These are phyloP conservation scores for Marchantia polymorpha DNA, from an alignment of 225 moss, liverwort and hornwort species.

Conservation along the genomic window DNA sequence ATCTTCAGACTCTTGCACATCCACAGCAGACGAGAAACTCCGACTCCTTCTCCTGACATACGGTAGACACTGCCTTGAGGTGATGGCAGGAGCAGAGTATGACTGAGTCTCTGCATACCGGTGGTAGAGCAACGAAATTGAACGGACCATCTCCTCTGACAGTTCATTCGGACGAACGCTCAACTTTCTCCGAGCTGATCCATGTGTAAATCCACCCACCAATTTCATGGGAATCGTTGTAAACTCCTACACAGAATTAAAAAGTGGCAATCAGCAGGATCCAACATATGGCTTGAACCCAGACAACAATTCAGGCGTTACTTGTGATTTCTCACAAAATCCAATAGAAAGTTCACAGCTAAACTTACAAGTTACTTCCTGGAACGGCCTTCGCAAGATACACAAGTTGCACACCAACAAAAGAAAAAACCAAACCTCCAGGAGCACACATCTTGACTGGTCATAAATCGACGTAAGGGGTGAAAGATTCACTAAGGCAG, in stretches of 20 bases:
- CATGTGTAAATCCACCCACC: background rate
- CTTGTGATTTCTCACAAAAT: background rate
- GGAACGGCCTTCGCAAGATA: background rate
- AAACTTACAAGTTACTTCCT: background rate
- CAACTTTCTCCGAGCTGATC: slow-evolving; percentile 37
- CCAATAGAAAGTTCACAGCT: background rate
- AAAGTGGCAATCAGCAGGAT: background rate
- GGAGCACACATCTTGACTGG: background rate
- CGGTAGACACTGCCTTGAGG: slow-evolving; percentile 23
- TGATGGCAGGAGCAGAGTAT: slow-evolving; percentile 15
- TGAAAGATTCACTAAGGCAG: background rate
- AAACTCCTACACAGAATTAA: slow-evolving; percentile 27
- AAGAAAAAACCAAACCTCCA: background rate
- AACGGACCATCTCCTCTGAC: slow-evolving; percentile 84
- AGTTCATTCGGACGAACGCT: slow-evolving; percentile 62
- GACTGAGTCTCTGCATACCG: slow-evolving; percentile 44
- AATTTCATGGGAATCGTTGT: slow-evolving; percentile 7
- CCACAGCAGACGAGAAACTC: slow-evolving; percentile 30
- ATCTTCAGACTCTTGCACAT: slow-evolving; percentile 34
- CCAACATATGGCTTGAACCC: background rate
- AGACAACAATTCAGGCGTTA: background rate
- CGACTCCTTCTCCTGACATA: slow-evolving; percentile 25
- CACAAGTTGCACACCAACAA: too few species aligned
- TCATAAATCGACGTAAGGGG: background rate
- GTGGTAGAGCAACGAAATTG: slow-evolving; percentile 60